Percentiles rank a stretch among this genome's conserved stretches.
These are phyloP conservation scores for Puccinia polysora DNA, from an alignment of 1,284 basidiomycete species.

Conservation along the genomic window DNA sequence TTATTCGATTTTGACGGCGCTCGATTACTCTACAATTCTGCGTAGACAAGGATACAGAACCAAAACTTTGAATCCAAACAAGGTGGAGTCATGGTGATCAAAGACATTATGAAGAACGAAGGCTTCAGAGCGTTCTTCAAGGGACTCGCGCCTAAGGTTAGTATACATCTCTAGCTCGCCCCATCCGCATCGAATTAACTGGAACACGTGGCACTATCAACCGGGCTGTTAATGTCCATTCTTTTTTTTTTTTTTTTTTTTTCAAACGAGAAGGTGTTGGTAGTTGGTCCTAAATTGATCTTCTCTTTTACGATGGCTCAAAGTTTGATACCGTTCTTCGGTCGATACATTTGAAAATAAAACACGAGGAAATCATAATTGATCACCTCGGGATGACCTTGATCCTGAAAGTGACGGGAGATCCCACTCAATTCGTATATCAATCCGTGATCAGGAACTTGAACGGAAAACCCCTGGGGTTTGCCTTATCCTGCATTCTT, in stretches of 20 bases:
- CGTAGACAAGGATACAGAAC: slow-evolving; percentile 82
- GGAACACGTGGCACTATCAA: too few species aligned
- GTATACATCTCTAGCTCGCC: slow-evolving; percentile 46
- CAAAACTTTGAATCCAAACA: slow-evolving; percentile 91
- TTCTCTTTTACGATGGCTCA: slow-evolving; percentile 98
- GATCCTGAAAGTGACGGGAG: too few species aligned
- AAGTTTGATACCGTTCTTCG: slow-evolving; percentile 87
- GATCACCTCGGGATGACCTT: too few species aligned
- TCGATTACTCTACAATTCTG: neutral
- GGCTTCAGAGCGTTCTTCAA: slow-evolving; percentile 88
- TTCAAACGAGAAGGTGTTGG: slow-evolving; percentile 65
- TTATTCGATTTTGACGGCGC: too few species aligned
- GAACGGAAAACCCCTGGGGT: too few species aligned
- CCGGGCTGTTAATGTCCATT: neutral
- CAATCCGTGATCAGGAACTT: too few species aligned
- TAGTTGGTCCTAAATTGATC: slow-evolving; percentile 95
- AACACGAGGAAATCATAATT: too few species aligned
- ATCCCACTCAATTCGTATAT: too few species aligned
- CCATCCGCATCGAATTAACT: neutral
- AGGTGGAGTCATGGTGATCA: slow-evolving; percentile 76
- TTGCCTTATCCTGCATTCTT: too few species aligned
- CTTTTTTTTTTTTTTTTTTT: slow-evolving; percentile 24
- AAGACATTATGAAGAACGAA: slow-evolving; percentile 82
- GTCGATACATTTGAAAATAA: slow-evolving; percentile 56
- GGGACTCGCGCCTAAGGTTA: slow-evolving; percentile 65